These are phyloP conservation scores for Chrysosporium keratinophilum DNA, from an alignment of 2,329 filamentous ascomycete genomes.

Conservation along the genomic window DNA sequence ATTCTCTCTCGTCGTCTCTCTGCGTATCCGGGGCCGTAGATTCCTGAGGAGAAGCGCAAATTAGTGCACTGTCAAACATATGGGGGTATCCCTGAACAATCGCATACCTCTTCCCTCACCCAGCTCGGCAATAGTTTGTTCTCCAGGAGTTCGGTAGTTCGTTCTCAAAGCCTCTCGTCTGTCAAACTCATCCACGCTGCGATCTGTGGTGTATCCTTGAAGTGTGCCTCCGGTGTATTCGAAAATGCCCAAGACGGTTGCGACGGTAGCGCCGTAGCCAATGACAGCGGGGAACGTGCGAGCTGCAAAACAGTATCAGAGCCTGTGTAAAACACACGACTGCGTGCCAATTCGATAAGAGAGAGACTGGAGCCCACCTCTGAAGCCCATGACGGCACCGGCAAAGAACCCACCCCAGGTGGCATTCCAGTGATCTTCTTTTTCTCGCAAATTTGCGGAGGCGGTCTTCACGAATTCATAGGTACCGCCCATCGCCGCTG, in stretches of 20 bases:
- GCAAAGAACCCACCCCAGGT: slow-evolving; percentile 65
- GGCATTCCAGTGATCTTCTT: slow-evolving; percentile 67
- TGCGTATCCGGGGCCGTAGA: slow-evolving; percentile 70
- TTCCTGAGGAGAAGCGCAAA: slow-evolving; percentile 46
- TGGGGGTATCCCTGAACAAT: neutral
- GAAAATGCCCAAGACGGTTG: slow-evolving; percentile 51
- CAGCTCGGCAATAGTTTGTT: slow-evolving; percentile 69
- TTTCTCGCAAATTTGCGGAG: slow-evolving; percentile 73
- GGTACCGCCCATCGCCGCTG: slow-evolving; percentile 61
- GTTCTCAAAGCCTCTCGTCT: slow-evolving; percentile 64
- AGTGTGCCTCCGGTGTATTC: slow-evolving; percentile 57
- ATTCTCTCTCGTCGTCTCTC: slow-evolving; percentile 72
- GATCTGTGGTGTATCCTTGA: slow-evolving; percentile 45
- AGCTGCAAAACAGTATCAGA: slow-evolving; percentile 29
- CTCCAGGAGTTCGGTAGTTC: slow-evolving; percentile 61
- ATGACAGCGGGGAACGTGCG: slow-evolving; percentile 60
- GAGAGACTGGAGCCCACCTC: slow-evolving; percentile 44
- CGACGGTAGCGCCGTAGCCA: slow-evolving; percentile 54
- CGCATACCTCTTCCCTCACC: slow-evolving; percentile 76
- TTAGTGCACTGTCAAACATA: slow-evolving; percentile 12
- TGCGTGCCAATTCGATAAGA: neutral
- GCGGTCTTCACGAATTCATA: slow-evolving; percentile 70
- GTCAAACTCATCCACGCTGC: slow-evolving; percentile 61
- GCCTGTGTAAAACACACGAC: neutral
- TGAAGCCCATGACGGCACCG: slow-evolving; percentile 61